Percentiles rank a stretch among this genome's conserved stretches.
These are phyloP conservation scores for Limnomonas spitsbergensis DNA, from an alignment of 139 green algal genomes.

Conservation along the genomic window DNA sequence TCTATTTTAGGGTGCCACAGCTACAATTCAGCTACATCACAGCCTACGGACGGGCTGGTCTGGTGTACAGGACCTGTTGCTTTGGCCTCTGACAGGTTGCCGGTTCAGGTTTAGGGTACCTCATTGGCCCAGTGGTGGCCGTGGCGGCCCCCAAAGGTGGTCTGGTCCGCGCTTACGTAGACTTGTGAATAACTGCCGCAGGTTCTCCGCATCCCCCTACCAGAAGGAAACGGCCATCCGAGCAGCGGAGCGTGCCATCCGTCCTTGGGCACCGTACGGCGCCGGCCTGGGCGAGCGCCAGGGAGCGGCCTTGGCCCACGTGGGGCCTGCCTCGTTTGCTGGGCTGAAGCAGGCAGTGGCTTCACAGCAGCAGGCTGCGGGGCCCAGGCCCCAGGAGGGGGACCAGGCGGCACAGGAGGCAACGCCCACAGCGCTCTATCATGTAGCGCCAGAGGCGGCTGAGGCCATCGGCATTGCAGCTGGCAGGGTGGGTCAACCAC, in stretches of 20 bases:
- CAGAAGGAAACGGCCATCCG: conserved; percentile 37
- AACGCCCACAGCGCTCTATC: not conserved
- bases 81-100: too few species aligned
- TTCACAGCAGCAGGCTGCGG: not conserved
- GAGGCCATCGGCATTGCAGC: conserved; percentile 8
- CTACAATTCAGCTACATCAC: too few species aligned
- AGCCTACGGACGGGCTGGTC: too few species aligned
- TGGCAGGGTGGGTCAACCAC: not conserved
- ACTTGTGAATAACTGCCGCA: too few species aligned
- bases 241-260: conserved; percentile 27
- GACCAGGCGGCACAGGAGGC: not conserved
- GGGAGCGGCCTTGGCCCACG: conserved; percentile 8
- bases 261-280: conserved; percentile 25
- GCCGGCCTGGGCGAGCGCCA: conserved; percentile 32
- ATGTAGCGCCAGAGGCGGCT: not conserved
- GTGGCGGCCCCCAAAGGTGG: too few species aligned
- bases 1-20: too few species aligned
- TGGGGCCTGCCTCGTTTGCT: not conserved
- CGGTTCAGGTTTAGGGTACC: too few species aligned
- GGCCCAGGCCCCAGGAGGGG: not conserved
- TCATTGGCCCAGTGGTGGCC: too few species aligned
- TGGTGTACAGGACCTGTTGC: too few species aligned
- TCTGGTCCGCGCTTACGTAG: too few species aligned
- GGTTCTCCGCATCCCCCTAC: too few species aligned
- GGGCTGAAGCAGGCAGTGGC: not conserved